Conservation (phyloP, 805 yeast genomes). For the Lachancea fermentati region DNA sequence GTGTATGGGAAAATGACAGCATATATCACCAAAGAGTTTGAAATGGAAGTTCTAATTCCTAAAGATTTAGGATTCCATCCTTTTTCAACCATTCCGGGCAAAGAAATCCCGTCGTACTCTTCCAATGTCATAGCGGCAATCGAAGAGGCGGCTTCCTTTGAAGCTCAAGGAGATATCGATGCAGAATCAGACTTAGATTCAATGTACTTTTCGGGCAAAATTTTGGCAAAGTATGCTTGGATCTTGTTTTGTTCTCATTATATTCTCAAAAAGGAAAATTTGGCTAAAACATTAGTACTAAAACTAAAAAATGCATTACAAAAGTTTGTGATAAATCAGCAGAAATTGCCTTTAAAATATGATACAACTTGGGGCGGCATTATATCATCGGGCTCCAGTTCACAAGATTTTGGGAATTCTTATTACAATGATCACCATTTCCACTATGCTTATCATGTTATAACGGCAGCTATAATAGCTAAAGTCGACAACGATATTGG, state of each 20-base stretch:
- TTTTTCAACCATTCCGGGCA: constrained; percentile 32
- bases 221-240: constrained; percentile 85
- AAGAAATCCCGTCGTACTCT: constrained; percentile 25
- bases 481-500: constrained; percentile 45
- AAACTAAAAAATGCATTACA: constrained; percentile 62
- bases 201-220: constrained; percentile 87
- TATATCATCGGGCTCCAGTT: constrained; percentile 56
- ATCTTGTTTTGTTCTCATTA: constrained; percentile 67
- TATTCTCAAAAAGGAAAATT: constrained; percentile 49
- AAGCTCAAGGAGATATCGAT: constrained; percentile 36
- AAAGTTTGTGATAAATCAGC: constrained; percentile 64
- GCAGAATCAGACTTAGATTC: constrained; percentile 60
- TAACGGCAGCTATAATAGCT: constrained; percentile 61
- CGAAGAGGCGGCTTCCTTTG: constrained; percentile 32
- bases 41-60: constrained; percentile 41
- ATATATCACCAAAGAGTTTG: constrained; percentile 37
- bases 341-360: constrained; percentile 67
- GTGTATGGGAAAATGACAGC: constrained; percentile 45
- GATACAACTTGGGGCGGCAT: constrained; percentile 78
- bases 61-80: constrained; percentile 43
- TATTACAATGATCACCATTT: constrained; percentile 72
- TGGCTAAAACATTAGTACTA: constrained; percentile 48
- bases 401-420: constrained; percentile 68
- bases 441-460: constrained; percentile 70
- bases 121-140: constrained; percentile 28